Percentiles rank a stretch among this genome's conserved stretches.
Evolutionary conservation across 192 early-diverging fungal species (phyloP).

Genomic region (Jimgerdemannia flammicorona): DNA sequence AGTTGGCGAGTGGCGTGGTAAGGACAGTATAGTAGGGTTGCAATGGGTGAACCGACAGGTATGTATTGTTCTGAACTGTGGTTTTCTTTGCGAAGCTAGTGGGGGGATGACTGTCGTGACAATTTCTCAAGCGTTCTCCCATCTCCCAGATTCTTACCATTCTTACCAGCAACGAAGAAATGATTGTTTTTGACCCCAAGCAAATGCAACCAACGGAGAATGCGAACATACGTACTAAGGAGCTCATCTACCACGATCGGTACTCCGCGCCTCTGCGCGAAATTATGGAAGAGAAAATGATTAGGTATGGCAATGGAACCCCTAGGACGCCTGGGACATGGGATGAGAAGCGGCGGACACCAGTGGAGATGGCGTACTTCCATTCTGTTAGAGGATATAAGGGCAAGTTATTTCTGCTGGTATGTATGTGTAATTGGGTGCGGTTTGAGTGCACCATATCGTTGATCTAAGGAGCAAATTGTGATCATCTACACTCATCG

Average conservation of each 20-base stretch:
- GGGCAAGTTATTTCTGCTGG: conserved; percentile 53
- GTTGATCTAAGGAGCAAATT: not conserved
- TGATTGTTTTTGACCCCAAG: conserved; percentile 56
- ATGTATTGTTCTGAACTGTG: not conserved
- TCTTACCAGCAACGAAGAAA: conserved; percentile 51
- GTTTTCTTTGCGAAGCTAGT: too few species aligned
- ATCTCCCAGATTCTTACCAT: conserved; percentile 46
- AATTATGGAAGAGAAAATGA: conserved; percentile 16
- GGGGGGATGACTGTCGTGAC: too few species aligned
- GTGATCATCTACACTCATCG: not conserved
- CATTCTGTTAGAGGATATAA: conserved; percentile 51
- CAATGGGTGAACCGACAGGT: conserved; percentile 61
- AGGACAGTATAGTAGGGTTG: conserved; percentile 52
- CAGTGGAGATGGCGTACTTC: conserved; percentile 48
- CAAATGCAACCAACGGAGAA: conserved; percentile 45
- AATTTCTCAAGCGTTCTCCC: not conserved
- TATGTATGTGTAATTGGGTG: conserved; percentile 20
- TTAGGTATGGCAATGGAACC: conserved; percentile 15
- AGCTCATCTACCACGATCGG: conserved; percentile 56
- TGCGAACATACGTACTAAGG: conserved; percentile 37
- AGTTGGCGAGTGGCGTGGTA: conserved; percentile 46
- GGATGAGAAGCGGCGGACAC: not conserved
- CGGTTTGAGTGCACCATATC: not conserved
- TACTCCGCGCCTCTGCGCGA: conserved; percentile 39
- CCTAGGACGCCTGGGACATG: not conserved